Conservation (phyloP, 768 basidiomycete genomes). For the Boletellus sp. region DNA sequence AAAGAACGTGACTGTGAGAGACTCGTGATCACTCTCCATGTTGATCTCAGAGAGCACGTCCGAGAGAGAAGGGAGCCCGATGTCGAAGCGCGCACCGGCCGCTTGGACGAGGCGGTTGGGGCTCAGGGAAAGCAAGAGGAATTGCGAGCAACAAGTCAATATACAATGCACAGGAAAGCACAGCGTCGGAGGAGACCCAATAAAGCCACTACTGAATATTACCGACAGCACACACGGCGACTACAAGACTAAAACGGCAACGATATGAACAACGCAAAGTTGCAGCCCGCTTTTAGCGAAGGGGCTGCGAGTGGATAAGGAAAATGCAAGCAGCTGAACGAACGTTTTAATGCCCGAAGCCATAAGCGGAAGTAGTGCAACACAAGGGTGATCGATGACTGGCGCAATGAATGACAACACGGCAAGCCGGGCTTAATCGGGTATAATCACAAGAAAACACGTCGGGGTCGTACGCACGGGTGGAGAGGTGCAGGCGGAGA, state of each 20-base stretch:
- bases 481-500: not conserved
- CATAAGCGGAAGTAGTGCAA: not conserved
- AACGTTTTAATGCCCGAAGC: not conserved
- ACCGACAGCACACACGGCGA: not conserved
- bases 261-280: conserved; percentile 3
- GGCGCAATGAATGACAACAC: conserved; percentile 7
- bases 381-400: not conserved
- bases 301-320: not conserved
- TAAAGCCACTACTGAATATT: conserved; percentile 10
- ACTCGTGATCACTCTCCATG: conserved; percentile 18
- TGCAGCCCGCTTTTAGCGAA: not conserved
- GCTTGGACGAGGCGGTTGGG: not conserved
- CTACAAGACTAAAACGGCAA: conserved; percentile 17
- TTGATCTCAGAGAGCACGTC: conserved; percentile 8
- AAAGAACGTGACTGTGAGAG: conserved; percentile 56
- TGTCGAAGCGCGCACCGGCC: not conserved
- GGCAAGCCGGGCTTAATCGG: not conserved
- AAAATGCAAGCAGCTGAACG: conserved; percentile 7
- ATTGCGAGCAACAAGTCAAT: not conserved
- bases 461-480: not conserved
- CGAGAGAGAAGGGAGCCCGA: not conserved
- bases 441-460: conserved; percentile 9
- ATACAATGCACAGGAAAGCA: conserved; percentile 9
- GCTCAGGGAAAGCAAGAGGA: not conserved
- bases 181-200: conserved; percentile 20